phyloP scores from a whole-genome alignment of 1,284 basidiomycete genomes.

The Austropuccinia psidii region DNA sequence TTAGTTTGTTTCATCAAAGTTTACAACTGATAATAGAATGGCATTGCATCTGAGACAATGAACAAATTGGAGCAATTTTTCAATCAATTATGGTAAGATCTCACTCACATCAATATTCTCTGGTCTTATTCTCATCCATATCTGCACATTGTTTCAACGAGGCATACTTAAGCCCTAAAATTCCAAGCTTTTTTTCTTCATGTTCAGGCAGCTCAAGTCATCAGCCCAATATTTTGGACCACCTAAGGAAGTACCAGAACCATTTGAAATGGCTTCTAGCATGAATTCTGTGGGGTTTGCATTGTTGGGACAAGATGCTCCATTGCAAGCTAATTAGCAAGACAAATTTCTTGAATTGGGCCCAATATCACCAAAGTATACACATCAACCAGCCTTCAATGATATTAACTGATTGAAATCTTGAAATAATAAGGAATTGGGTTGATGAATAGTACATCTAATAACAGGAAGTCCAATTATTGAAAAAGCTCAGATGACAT shows the following conservation, averaged over 20 bases:
- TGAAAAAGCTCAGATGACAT: constrained; percentile 40
- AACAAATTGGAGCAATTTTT: not conserved
- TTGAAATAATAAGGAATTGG: constrained; percentile 56
- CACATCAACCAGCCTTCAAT: constrained; percentile 52
- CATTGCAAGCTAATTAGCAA: constrained; percentile 54
- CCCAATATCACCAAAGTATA: constrained; percentile 57
- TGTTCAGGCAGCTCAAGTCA: constrained; percentile 53
- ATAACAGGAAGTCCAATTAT: constrained; percentile 55
- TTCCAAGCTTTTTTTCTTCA: constrained; percentile 48
- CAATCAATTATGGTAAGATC: not conserved
- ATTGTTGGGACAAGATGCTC: constrained; percentile 52
- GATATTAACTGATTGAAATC: constrained; percentile 59
- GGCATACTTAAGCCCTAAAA: constrained; percentile 51
- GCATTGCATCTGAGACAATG: constrained; percentile 54
- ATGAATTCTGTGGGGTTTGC: constrained; percentile 51
- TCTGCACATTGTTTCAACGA: constrained; percentile 46
- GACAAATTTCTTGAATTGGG: constrained; percentile 53
- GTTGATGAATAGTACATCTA: constrained; percentile 59
- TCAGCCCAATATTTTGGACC: constrained; percentile 65
- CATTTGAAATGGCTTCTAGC: constrained; percentile 63
- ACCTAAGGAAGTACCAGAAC: constrained; percentile 58
- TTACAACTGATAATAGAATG: constrained; percentile 68
- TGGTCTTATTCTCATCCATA: constrained; percentile 39
- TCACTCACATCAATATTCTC: not conserved
- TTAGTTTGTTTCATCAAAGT: constrained; percentile 67